Evolutionary conservation across 495 filamentous ascomycete genomes (phyloP), one percentile per base, ranked within the genome.

Genomic region (Podospora tetraspora): DNA sequence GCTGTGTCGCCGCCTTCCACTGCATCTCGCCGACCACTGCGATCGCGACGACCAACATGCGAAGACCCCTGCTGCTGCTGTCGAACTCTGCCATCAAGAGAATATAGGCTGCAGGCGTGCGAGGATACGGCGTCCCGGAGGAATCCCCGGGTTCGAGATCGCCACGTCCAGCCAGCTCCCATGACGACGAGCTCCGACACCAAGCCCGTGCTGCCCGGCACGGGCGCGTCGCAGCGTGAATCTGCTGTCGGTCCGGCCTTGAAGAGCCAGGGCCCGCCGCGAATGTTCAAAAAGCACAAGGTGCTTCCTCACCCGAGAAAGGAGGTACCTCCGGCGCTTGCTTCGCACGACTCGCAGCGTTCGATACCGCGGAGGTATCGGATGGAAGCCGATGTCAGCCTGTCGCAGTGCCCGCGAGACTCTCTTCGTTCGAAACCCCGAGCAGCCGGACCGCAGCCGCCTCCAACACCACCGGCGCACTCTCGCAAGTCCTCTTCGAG

Each of bases 261-360:
- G 62, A 70, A 72, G 32, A 58, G 70, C 61, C 29, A 67, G 13
- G 67, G 34, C 63, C 76, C 71, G 24, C 80, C 73, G 73, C 76
- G 72, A 52, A 79, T 81, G 64, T 81, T 87, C 73, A 87, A 81
- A 75, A 86, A 80, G 70, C 85, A 86, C 72, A 86, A 85, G 73
- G 74, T 78, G 24, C 77, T 87, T 24, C 85, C 85, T 37, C 84
- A 81, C 66, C 85, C 84, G 52, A 78, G 75, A 64, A 81, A 71
- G 68, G 74, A 79, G 59, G 67, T 21, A 10, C 61, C 67, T 37
- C 23, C 52, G 25, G 57, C 57, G 11, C 16, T 29, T 29, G 59
- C 11, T 7, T n/a, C 66, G 25, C 61, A 61, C 9, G 73, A 73
- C 13, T 2, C 66, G 61, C 73, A 64, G 29, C 61, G 68, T 8